Base-by-base conservation (phyloP, 2,329 filamentous ascomycete species). In the Zopfia rhizophila region DNA sequence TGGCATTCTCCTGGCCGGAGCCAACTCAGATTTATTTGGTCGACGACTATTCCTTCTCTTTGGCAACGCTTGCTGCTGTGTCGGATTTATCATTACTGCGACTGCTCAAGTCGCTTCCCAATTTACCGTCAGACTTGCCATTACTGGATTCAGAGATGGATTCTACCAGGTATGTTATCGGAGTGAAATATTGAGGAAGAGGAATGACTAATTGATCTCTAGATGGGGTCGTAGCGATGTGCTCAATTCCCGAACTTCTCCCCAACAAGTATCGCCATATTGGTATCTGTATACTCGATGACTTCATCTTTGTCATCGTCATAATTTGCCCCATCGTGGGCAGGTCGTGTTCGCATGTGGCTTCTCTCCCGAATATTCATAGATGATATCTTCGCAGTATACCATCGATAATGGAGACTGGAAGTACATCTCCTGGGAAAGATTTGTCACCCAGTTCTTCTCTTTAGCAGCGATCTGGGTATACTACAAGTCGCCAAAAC, bases 241-340 rank as follows among this genome's bases (percentile, higher is more conserved):
- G 78, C 55, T 75, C 73, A 6, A 69, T 79, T 6, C 74, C 76
- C 2, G 76, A 78, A 44, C 68, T 79, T 16, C 63, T 79, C 1
- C 77, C 76, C 0, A 79, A 78, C 59, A 79, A 78, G 57, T 79
- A 74, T 72, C 60, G 76, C 30, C 76, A 78, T 52, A 74, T 75
- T 36, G 75, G 71, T 16, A 72, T 78, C 41, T 75, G 77, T 7
- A 62, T 79, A 31, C 75, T 75, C 3, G 61, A 63, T 45, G 59
- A 54, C 1, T 63, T 59, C 7, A 72, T 77, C n/a, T 75, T 75
- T 36, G 55, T 80, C 25, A 72, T 75, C 5, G 76, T 79, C 5
- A 72, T 79, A 21, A 69, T 79, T 10, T 75, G 70, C 0, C 77
- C 78, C 2, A 74, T 80, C 11, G 75, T 75, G 8, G 77, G 73